Evolutionary conservation across 352 stramenopile genomes (phyloP).

Genomic region (Detonula confervacea): DNA sequence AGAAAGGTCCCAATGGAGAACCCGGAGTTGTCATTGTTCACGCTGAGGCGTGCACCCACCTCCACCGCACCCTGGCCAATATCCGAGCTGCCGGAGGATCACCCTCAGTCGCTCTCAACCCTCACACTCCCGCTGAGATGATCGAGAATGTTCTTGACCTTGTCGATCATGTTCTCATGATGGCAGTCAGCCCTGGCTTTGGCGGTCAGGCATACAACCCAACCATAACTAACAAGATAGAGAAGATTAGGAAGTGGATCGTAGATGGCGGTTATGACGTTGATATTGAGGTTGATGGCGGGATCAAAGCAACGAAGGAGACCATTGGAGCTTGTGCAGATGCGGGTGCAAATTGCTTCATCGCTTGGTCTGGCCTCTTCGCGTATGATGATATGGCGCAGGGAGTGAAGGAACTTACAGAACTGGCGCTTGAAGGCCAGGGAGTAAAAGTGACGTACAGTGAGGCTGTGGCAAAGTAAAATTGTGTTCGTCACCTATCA

Average conservation of each 20-base stretch:
- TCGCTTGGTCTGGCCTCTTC: slow-evolving; percentile 79
- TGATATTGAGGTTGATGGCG: slow-evolving; percentile 81
- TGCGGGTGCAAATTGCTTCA: slow-evolving; percentile 82
- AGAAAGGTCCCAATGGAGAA: slow-evolving; percentile 75
- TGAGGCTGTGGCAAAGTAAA: no score
- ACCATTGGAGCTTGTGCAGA: slow-evolving; percentile 81
- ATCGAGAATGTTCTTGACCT: slow-evolving; percentile 86
- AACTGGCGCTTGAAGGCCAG: slow-evolving; percentile 28
- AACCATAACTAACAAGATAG: slow-evolving; percentile 74
- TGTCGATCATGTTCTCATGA: slow-evolving; percentile 86
- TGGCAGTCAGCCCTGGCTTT: slow-evolving; percentile 87
- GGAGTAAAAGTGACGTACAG: no score
- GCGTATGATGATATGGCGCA: slow-evolving; percentile 53
- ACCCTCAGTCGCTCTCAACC: slow-evolving; percentile 84
- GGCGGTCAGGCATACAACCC: slow-evolving; percentile 86
- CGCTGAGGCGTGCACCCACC: slow-evolving; percentile 82
- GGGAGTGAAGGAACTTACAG: slow-evolving; percentile 49
- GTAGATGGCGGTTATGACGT: slow-evolving; percentile 82
- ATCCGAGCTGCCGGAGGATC: slow-evolving; percentile 84
- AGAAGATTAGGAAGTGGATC: slow-evolving; percentile 85
- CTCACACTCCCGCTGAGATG: slow-evolving; percentile 78
- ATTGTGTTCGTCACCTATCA: no score
- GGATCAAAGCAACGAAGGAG: slow-evolving; percentile 67
- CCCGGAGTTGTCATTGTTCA: slow-evolving; percentile 82
- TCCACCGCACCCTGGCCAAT: slow-evolving; percentile 79